Evolutionary conservation across 495 filamentous ascomycete genomes (phyloP).

Genomic region (Pseudevernia furfuracea): DNA sequence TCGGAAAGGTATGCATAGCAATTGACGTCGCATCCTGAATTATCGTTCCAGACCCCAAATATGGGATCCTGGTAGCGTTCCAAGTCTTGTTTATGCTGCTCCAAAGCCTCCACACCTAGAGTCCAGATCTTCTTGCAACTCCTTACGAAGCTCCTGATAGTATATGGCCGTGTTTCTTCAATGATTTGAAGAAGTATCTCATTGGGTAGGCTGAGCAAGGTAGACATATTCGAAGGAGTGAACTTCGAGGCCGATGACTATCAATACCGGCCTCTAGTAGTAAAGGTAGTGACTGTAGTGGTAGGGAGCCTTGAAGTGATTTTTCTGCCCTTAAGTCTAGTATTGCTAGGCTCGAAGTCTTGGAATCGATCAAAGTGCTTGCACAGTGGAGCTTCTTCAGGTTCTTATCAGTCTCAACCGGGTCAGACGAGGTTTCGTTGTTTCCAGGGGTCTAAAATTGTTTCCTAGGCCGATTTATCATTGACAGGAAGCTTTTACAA

Average conservation of each 20-base stretch:
- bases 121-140: background rate
- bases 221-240: background rate
- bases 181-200: constrained; percentile 2
- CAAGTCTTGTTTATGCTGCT: background rate
- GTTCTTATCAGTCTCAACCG: too few species aligned
- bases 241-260: background rate
- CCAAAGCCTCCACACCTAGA: background rate
- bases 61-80: background rate
- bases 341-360: background rate
- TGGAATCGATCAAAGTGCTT: background rate
- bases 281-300: too few species aligned
- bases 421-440: background rate
- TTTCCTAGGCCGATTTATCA: background rate
- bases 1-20: background rate
- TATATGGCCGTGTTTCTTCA: background rate
- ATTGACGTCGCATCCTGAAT: background rate
- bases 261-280: background rate
- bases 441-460: background rate
- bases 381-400: too few species aligned
- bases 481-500: background rate
- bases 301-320: background rate
- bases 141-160: background rate
- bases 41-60: background rate
- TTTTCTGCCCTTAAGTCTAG: background rate
- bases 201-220: background rate